Percentiles rank a stretch among this genome's conserved stretches.
Conservation (phyloP, 345 rosid genomes). For the Populus simonii region DNA sequence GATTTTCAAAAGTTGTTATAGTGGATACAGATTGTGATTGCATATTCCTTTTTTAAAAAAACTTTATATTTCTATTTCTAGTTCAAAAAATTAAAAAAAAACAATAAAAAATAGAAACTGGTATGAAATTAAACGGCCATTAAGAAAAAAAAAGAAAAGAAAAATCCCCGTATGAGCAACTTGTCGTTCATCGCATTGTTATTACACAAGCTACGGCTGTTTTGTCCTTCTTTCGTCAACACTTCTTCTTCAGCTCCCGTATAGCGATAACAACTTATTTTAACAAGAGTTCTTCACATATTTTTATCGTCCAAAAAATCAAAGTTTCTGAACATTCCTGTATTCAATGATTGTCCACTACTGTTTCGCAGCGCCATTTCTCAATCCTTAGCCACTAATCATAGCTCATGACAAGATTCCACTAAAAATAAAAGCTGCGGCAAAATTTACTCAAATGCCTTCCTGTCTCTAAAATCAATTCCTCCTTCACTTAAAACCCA, state of each 20-base stretch:
- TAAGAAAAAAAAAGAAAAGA: no score
- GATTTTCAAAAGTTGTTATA: no score
- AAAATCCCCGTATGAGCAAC: not conserved
- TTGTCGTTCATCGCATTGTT: not conserved
- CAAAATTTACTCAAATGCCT: conserved; percentile 47
- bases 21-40: no score
- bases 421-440: conserved; percentile 25
- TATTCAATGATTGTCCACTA: conserved; percentile 16
- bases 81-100: no score
- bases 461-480: conserved; percentile 51
- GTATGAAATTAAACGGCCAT: no score
- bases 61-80: no score
- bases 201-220: not conserved
- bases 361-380: conserved; percentile 16
- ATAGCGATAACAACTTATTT: no score
- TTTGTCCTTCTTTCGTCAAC: not conserved
- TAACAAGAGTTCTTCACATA: not conserved
- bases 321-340: not conserved
- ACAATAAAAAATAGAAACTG: no score
- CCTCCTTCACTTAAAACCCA: conserved; percentile 28
- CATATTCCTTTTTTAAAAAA: no score
- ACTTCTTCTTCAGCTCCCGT: not conserved
- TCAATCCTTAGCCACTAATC: conserved; percentile 8
- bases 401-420: conserved; percentile 18
- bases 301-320: no score